Evolutionary conservation across 1,284 basidiomycete genomes (phyloP), one percentile per base, ranked within the genome.

Genomic region (Sanghuangporus weigelae): DNA sequence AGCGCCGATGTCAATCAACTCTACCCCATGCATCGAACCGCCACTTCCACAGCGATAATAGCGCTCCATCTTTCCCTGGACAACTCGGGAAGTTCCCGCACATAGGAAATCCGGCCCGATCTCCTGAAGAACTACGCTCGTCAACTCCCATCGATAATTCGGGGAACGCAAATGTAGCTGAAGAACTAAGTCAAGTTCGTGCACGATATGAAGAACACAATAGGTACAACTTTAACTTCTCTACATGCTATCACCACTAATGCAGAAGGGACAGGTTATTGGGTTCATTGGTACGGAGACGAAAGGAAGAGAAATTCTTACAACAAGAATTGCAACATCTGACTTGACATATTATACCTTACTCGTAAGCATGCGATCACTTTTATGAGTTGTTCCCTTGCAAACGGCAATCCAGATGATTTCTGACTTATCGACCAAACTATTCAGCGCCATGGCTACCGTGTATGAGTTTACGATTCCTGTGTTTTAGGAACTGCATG

Each of bases 191-290:
- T 57, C 73, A 69, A 31, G 86, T 89, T 16, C 79, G 78, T 51
- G 79, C 84, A 61, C 79, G 78, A 19, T 91, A 91, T 63, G 86
- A 85, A 70, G 81, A 81, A 61, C 77, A 78, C 0, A 91, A 91
- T 71, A 86, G 77, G 89, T 87, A 58, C 59, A 72, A 44, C 10
- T n/a, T 16, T 14, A 31, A 26, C 1, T 51, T 23, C n/a, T 31
- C 19, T 23, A 4, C 8, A 14, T 14, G 19, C 2, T 19, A 8
- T 51, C 49, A 31, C 6, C 26, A 10, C 49, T 26, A 7, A 51
- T 23, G 23, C 10, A 31, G 26, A 23, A 10, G 36, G 16, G 11
- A 10, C n/a, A 65, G 63, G 23, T 42, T 57, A 21, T 42, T 65
- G 31, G 63, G 63, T 39, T 57, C 59, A 21, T 44, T 62, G 16